Evolutionary conservation across 345 rosid species (phyloP).

Genomic region (Eucalyptus tenuipes): DNA sequence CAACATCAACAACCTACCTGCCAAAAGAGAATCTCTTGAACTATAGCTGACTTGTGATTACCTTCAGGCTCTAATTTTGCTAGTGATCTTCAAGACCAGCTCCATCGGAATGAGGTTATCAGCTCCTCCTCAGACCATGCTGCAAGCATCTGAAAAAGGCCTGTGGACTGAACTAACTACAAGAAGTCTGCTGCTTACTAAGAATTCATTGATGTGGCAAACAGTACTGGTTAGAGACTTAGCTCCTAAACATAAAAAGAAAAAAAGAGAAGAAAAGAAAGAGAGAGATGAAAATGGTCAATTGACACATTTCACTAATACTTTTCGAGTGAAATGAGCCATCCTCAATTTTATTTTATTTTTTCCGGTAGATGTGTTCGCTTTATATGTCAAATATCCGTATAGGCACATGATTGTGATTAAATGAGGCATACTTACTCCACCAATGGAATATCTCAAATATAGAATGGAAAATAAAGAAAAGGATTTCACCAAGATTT

Average conservation of each 20-base stretch:
- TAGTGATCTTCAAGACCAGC: constrained; percentile 78
- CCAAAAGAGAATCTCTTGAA: no score
- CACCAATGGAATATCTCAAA: neutral
- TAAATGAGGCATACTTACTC: neutral
- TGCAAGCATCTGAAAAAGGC: neutral
- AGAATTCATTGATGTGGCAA: neutral
- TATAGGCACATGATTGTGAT: neutral
- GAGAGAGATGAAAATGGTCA: neutral
- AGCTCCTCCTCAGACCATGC: constrained; percentile 48
- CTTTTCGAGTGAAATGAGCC: neutral
- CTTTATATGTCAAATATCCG: neutral
- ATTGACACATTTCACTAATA: neutral
- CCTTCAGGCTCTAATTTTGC: constrained; percentile 57
- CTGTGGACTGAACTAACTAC: neutral
- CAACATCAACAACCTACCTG: no score
- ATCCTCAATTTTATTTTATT: neutral
- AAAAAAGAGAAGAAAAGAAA: no score
- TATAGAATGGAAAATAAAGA: no score
- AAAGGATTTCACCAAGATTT: no score
- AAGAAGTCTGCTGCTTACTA: neutral
- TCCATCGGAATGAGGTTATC: constrained; percentile 95
- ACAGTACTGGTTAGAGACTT: neutral
- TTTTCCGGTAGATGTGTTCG: neutral
- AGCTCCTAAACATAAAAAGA: neutral
- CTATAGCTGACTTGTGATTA: no score